Base-by-base conservation (phyloP, 1,284 basidiomycete species). In the Coniferiporia sulphurascens region DNA sequence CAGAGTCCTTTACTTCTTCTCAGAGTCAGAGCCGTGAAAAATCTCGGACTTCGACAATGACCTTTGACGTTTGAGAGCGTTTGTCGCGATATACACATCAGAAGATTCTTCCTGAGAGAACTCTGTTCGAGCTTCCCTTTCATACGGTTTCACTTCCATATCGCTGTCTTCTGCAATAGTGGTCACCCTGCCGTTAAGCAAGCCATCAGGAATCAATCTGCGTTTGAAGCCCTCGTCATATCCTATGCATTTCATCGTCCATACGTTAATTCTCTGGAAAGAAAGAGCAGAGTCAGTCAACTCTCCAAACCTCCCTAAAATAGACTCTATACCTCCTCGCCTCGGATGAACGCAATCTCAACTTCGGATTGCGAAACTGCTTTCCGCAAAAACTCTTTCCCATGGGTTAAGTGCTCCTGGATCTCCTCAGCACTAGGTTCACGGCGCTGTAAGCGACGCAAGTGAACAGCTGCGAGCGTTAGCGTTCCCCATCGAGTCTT, bases 241-340 rank as follows among this genome's bases (percentile, higher is more conserved):
- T 1, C 65, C 66, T 8, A 71, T 62, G 43, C 70, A 72, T 55
- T 67, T 66, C 69, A 72, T 69, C 1, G 66, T 67, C 70, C 70
- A 73, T 9, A 68, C 62, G 3, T 59, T 53, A 22, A 69, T 61
- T 32, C 38, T 45, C 66, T 69, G 35, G 13, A 15, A 41, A 12
- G 32, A 38, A 10, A 45, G 19, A 19, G 19, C 50, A 22, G 38
- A 22, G 45, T 13, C 53, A 17, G 48, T 32, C 9, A 32, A 32
- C 43, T 7, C 32, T 9, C 13, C 32, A 15, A 41, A 15, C 32
- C 6, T 10, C 43, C 44, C 12, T 2, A 46, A 46, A 19, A 17
- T 19, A 48, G 7, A n/a, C 54, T 41, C n/a, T 54, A 45, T 48
- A 67, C 68, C 57, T 67, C 64, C 13, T 63, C 59, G 32, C 64